phyloP scores from a whole-genome alignment of 164 flowering plant species.

The Magnolia officinalis region DNA sequence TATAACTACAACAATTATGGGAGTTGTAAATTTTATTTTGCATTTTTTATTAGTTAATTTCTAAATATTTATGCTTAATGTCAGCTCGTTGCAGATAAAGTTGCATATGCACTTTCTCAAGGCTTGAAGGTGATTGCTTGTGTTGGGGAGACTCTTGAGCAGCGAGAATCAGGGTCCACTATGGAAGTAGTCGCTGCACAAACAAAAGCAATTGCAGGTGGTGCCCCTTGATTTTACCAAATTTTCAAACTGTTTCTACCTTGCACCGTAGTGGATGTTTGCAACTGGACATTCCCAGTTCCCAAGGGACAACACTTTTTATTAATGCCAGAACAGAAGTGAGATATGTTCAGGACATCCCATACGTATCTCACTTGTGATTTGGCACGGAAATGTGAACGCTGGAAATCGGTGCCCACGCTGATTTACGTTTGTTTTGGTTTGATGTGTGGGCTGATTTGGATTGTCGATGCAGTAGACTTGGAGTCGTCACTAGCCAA shows the following conservation, averaged over 20 bases:
- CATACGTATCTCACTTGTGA: no score
- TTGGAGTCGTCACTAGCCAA: no score
- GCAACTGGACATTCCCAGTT: no score
- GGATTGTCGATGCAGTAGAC: no score
- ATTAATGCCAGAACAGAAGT: no score
- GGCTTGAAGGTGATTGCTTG: constrained; percentile 87
- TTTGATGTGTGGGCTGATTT: no score
- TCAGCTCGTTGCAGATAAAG: constrained; percentile 86
- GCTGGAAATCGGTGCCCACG: no score
- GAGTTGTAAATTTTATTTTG: neutral
- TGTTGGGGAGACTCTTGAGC: constrained; percentile 84
- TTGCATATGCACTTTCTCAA: constrained; percentile 74
- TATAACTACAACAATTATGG: neutral
- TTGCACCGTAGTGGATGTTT: no score
- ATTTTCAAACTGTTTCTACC: neutral
- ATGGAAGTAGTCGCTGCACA: constrained; percentile 75
- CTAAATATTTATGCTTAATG: neutral
- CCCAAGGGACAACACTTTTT: no score
- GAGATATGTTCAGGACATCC: no score
- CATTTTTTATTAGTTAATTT: neutral
- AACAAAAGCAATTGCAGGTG: constrained; percentile 83
- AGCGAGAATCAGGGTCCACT: constrained; percentile 78
- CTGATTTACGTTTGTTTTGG: no score
- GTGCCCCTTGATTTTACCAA: neutral
- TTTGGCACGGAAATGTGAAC: no score